A percentile compares a stretch with the other conserved stretches of the same genome.
These are phyloP conservation scores for Vitis cinerea DNA, from an alignment of 164 flowering plant genomes.

Conservation along the genomic window DNA sequence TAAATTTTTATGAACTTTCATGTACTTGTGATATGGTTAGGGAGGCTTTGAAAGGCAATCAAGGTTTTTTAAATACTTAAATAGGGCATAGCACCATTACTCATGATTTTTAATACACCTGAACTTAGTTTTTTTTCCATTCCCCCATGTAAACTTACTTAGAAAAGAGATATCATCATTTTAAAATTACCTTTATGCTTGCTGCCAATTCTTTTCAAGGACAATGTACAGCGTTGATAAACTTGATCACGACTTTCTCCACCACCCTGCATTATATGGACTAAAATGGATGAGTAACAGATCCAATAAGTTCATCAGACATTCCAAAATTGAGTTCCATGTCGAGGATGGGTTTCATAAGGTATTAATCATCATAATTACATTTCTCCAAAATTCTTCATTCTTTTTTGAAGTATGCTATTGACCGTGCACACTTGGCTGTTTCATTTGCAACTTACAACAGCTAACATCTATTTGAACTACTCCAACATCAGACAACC, in stretches of 20 bases:
- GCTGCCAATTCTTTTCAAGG: constrained; percentile 55
- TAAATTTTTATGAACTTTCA: no score
- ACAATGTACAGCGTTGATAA: constrained; percentile 57
- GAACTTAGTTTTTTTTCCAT: not conserved
- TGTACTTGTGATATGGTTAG: no score
- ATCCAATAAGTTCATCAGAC: not conserved
- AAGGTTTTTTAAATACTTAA: no score
- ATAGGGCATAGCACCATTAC: no score
- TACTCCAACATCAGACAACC: no score
- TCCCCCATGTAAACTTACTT: not conserved
- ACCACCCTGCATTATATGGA: constrained; percentile 67
- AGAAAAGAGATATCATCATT: not conserved
- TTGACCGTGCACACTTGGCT: no score
- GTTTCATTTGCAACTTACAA: no score
- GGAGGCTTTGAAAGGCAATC: no score
- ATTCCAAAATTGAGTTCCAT: not conserved
- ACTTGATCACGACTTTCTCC: constrained; percentile 87
- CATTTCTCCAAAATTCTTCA: not conserved
- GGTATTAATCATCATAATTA: not conserved
- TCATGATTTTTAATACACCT: not conserved
- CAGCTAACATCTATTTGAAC: no score
- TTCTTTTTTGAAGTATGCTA: not conserved
- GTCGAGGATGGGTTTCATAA: not conserved
- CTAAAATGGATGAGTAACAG: constrained; percentile 4
- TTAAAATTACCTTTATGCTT: constrained; percentile 66